Evolutionary conservation across 495 filamentous ascomycete species (phyloP), one percentile per base, ranked within the genome.

Genomic region (Polyplosphaeria fusca): DNA sequence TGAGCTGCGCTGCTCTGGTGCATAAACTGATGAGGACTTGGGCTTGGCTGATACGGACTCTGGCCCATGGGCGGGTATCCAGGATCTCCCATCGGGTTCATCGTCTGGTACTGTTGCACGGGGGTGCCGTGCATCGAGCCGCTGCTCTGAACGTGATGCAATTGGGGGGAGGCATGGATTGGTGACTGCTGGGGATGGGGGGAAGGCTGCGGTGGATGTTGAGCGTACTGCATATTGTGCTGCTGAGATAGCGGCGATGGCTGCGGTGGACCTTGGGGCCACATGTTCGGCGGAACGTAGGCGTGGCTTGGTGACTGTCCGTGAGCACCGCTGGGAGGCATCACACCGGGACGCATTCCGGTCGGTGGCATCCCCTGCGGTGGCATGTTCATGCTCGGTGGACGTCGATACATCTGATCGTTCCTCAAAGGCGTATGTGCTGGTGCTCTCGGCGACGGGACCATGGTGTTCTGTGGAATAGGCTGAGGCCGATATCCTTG

Each of bases 191-290:
- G 71, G 16, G 76, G 73, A 47, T 74, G 72, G 19, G 74, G 63
- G 2, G 68, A 67, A 24, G 73, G 64, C 49, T 75, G 75, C 35
- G 74, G 70, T 4, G 71, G 67, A 19, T 66, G 72, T 24, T 74
- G 72, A 25, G 62, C 69, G 49, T 77, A 74, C 38, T 70, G 69
- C 51, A 73, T 59, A 35, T 72, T 68, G 46, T 73, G 72, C 27
- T 71, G 67, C 49, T 75, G 75, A 1, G 71, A 66, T 14, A 77
- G 55, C 22, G 76, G 82, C 3, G 80, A 79, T 18, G 75, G 75
- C 55, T 86, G 82, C 14, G 82, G 73, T 61, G 80, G 79, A 2
- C 76, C 74, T 24, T 68, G 69, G 26, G 65, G 66, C 73, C 72
- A 76, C 68, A 76, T 75, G n/a, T 72, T 70, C 68, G 74, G 78